phyloP scores from a whole-genome alignment of 2,329 filamentous ascomycete species.

The Colletotrichum endophyticum region DNA sequence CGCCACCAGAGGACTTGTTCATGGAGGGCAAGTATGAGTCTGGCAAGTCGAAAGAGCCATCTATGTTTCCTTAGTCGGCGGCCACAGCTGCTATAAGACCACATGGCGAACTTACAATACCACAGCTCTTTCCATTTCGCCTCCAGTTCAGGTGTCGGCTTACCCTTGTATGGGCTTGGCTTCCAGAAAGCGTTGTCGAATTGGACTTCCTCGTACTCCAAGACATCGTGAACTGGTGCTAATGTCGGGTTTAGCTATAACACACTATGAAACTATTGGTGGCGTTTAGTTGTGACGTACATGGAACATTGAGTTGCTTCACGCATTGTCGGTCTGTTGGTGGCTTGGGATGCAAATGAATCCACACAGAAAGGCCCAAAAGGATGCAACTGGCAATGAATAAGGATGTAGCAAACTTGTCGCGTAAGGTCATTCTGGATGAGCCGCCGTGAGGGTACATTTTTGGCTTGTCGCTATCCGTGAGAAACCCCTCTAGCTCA shows the following conservation, averaged over 20 bases:
- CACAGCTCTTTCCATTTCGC: slow-evolving; percentile 1
- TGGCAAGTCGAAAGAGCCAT: slow-evolving; percentile 1
- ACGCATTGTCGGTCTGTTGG: not conserved
- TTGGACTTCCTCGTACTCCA: slow-evolving; percentile 5
- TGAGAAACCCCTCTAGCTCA: not conserved
- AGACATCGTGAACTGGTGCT: not conserved
- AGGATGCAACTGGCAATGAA: not conserved
- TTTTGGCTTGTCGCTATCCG: not conserved
- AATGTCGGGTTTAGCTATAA: not conserved
- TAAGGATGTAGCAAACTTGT: not conserved
- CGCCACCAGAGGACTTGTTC: not conserved
- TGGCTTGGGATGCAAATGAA: not conserved
- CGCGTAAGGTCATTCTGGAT: not conserved
- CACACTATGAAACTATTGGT: not conserved
- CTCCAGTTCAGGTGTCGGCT: slow-evolving; percentile 1
- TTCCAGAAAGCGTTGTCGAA: slow-evolving; percentile 9
- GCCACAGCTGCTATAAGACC: not conserved
- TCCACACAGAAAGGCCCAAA: not conserved
- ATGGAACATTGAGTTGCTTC: not conserved
- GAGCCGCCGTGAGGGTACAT: not conserved
- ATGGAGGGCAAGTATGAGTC: not conserved
- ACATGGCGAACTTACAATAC: not conserved
- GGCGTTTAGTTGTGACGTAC: not conserved
- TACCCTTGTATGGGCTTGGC: slow-evolving; percentile 7
- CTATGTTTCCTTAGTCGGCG: not conserved